Evolutionary conservation across 1,139 yeast genomes (phyloP), one percentile per base, ranked within the genome.

Genomic region (Pichia inconspicua): DNA sequence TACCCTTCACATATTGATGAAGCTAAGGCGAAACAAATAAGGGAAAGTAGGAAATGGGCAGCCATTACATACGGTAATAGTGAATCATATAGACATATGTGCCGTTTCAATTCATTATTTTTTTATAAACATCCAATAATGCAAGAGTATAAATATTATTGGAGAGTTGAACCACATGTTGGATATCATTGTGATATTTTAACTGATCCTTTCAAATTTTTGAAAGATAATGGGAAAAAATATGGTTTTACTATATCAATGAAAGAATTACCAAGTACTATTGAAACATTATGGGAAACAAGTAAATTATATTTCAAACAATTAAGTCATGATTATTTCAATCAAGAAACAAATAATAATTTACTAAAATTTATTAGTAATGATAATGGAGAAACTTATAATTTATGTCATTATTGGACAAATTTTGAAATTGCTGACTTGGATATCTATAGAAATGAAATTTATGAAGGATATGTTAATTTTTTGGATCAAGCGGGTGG

Each of bases 1-100:
- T 80, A 80, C 56, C 94, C 94, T 0, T 78, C 72, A 8, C 77
- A 74, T 71, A 74, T 84, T 47, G 87, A 84, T 63, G 69, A 66
- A 57, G 68, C 71, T 1, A 71, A 71, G 54, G 90, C 90, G 1
- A 76, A 71, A 2, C 64, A 68, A 43, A 65, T 74, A 5, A 70
- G 90, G 53, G 65, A 66, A 39, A 64, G 67, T 22, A 71, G 74
- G 73, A 68, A 66, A 49, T 68, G 66, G 41, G 62, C 69, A 11
- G 63, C 65, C 8, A 71, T 78, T 51, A 73, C 75, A 22, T 78
- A 78, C 57, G 83, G 82, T 7, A 74, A 70, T 25, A 69, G 75
- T 19, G 83, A 76, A 61, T 70, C 78, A 43, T 79, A 79, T 58
- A 68, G 83, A 58, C 81, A 77, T 58, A 79, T 79, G 84, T 79